Percentiles rank a stretch among this genome's conserved stretches.
These are phyloP conservation scores for Chaetomium cochliodes DNA, from an alignment of 495 filamentous ascomycete species.

Conservation along the genomic window DNA sequence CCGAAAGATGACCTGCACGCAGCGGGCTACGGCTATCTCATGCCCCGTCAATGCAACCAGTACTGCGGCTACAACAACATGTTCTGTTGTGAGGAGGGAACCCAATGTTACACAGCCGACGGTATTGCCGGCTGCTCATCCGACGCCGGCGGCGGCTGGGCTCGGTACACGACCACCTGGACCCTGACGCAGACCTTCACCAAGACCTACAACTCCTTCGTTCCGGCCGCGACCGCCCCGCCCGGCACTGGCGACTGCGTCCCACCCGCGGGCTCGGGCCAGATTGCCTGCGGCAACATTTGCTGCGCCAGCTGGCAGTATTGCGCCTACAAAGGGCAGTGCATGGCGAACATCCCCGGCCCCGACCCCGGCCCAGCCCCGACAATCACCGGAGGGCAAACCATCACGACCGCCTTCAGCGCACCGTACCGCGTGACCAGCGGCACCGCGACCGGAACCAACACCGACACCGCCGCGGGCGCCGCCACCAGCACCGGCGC, in stretches of 20 bases:
- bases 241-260: constrained; percentile 55
- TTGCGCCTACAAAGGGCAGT: constrained; percentile 56
- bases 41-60: constrained; percentile 55
- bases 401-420: constrained; percentile 50
- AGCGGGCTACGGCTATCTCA: constrained; percentile 43
- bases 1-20: constrained; percentile 40
- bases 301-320: constrained; percentile 74
- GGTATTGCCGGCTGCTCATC: constrained; percentile 43
- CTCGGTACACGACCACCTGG: constrained; percentile 73
- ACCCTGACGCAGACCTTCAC: constrained; percentile 66
- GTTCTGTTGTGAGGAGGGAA: constrained; percentile 63
- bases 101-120: constrained; percentile 63
- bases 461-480: constrained; percentile 32
- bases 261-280: constrained; percentile 49
- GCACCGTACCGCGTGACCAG: constrained; percentile 72
- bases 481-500: constrained; percentile 47
- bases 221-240: constrained; percentile 40
- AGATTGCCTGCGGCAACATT: constrained; percentile 66
- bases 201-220: constrained; percentile 57
- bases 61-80: constrained; percentile 66
- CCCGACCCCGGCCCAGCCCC: constrained; percentile 31
- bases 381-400: constrained; percentile 38
- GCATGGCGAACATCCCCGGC: constrained; percentile 32
- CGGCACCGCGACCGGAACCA: constrained; percentile 44
- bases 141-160: constrained; percentile 41